A percentile compares a stretch with the other conserved stretches of the same genome.
Evolutionary conservation across 192 early-diverging fungal species (phyloP).

Genomic region (Globomyces pollinis-pini): DNA sequence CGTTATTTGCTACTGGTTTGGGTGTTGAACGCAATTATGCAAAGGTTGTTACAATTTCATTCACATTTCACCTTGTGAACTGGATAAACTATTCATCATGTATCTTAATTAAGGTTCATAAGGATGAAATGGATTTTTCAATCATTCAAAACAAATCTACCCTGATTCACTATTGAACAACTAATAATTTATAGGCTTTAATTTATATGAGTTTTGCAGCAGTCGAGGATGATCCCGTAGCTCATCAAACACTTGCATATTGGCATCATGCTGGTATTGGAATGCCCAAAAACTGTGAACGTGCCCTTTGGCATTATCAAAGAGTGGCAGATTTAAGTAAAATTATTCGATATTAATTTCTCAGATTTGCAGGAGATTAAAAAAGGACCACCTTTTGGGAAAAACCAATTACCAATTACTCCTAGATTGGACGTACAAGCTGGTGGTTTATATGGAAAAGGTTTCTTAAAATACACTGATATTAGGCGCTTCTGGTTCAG

Average conservation of each 20-base stretch:
- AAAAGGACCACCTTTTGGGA: conserved; percentile 79
- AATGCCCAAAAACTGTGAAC: conserved; percentile 65
- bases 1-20: conserved; percentile 85
- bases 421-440: conserved; percentile 61
- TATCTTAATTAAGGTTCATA: neutral
- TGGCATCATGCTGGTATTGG: conserved; percentile 72
- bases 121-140: neutral
- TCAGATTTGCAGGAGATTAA: conserved; percentile 58
- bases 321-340: conserved; percentile 70
- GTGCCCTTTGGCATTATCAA: conserved; percentile 71
- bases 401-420: conserved; percentile 53
- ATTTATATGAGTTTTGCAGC: conserved; percentile 81
- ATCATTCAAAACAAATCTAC: no score
- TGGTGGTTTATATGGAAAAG: conserved; percentile 82
- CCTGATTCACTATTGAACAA: no score
- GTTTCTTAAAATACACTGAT: no score
- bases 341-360: conserved; percentile 2
- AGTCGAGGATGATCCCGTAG: conserved; percentile 57
- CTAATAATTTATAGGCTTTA: no score
- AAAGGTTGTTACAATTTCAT: no score
- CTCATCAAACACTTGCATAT: conserved; percentile 81
- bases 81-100: neutral
- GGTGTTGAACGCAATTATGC: conserved; percentile 67
- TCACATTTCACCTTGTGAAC: neutral
- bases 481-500: conserved; percentile 51